Base-by-base conservation (phyloP, 768 basidiomycete genomes). In the Suillus cothurnatus region DNA sequence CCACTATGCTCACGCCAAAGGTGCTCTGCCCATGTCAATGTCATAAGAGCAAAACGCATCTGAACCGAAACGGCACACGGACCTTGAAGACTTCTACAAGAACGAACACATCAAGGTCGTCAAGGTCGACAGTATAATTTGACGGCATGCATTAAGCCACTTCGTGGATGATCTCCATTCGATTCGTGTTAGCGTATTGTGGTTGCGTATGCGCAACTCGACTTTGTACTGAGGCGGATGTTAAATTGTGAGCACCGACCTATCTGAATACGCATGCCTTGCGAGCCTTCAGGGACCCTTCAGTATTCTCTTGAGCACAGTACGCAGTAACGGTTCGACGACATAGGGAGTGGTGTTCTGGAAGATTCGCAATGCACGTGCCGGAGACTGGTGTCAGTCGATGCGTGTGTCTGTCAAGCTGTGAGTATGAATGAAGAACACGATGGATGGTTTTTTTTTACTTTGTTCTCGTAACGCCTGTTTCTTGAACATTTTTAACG, bases 51-150 rank as follows among this genome's bases (percentile, higher is more conserved):
- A 6, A 50, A 4, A 43, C 15, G 45, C 9, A 61, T 9, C 61
- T 36, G 3, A 39, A 28, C 59, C 19, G n/a, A n/a, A 62, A 26
- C 56, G 55, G 12, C 28, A 41, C 17, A 73, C 79, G 50, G 61
- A 90, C 93, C 85, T 94, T 94, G 82, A 93, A 94, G 6, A 94
- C 82, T 70, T 94, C 92, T 7, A 93, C 86, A 7, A 94, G 82
- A 55, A 94, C 84, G 66, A 92, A 92, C 3, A 92, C 77, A 50
- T 90, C 84, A 0, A 93, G 89, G 67, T 88, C 77, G 36, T 85
- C 82, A 26, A 94, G 78, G 63, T 91, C 84, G 19, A 94, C 93
- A 2, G 76, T 82, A 70, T 90, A 90, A 15, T 82, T 84, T 61
- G 81, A 80, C 0, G 92, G 92, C 15, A 94, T 85, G 70, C 88